A percentile compares a stretch with the other conserved stretches of the same genome.
Evolutionary conservation across 2,329 filamentous ascomycete genomes (phyloP).

Genomic region (Fusarium siculi): DNA sequence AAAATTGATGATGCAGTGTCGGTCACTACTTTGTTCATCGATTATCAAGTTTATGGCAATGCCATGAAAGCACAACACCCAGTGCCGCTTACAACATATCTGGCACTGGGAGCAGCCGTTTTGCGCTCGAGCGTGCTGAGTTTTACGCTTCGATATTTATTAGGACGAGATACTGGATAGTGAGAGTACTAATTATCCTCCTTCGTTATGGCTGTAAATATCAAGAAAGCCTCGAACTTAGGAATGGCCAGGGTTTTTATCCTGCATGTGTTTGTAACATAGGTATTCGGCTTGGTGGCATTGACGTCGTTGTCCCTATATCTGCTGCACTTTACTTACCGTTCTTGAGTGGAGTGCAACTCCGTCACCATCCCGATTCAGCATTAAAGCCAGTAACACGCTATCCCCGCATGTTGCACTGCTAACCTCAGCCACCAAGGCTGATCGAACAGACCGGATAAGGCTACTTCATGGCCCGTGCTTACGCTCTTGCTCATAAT

Average conservation of each 20-base stretch:
- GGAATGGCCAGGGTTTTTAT: background rate
- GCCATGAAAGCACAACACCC: slow-evolving; percentile 1
- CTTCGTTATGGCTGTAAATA: background rate
- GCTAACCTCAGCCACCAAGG: slow-evolving; percentile 30
- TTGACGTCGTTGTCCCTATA: slow-evolving; percentile 30
- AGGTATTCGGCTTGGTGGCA: background rate
- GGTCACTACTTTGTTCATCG: slow-evolving; percentile 19
- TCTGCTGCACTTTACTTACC: slow-evolving; percentile 19
- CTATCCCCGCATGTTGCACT: background rate
- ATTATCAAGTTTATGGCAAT: background rate
- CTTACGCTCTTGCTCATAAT: background rate
- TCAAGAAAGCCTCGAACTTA: background rate
- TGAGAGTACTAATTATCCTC: background rate
- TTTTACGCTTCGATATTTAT: background rate
- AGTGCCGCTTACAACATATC: background rate
- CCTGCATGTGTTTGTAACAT: background rate
- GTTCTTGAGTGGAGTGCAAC: slow-evolving; percentile 1
- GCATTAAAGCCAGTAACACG: slow-evolving; percentile 5
- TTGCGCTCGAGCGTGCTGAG: background rate
- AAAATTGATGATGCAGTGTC: background rate
- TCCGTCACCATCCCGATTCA: slow-evolving; percentile 11
- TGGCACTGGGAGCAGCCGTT: background rate
- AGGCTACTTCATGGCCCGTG: slow-evolving; percentile 35
- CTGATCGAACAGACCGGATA: slow-evolving; percentile 5
- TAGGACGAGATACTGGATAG: background rate